Percentiles rank a stretch among this genome's conserved stretches.
Conservation (phyloP, 768 basidiomycete genomes). For the Rhodotorula toruloides region DNA sequence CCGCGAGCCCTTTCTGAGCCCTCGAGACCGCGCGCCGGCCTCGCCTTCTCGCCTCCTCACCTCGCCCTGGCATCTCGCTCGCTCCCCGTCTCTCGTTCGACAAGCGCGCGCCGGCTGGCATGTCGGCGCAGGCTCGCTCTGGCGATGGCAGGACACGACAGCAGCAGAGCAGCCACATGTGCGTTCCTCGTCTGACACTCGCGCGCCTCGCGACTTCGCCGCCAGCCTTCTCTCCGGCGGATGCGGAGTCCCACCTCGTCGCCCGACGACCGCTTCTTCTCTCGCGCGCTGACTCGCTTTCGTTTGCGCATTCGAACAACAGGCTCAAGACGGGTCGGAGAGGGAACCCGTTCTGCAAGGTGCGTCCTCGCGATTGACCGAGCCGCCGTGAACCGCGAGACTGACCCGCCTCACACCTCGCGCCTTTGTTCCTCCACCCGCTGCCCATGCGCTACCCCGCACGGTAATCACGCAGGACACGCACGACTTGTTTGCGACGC, state of each 20-base stretch:
- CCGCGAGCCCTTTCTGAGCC: too few species aligned
- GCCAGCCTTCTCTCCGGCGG: background rate
- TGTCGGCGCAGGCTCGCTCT: slow-evolving; percentile 30
- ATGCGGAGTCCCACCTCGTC: background rate
- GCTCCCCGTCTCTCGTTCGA: too few species aligned
- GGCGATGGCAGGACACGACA: slow-evolving; percentile 27
- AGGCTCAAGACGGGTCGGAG: slow-evolving; percentile 43
- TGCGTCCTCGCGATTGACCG: slow-evolving; percentile 11
- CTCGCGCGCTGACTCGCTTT: background rate
- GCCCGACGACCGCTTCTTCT: background rate
- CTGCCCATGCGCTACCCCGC: background rate
- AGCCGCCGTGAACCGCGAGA: background rate
- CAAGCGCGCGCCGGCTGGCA: too few species aligned
- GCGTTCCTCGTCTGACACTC: background rate
- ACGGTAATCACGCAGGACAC: too few species aligned
- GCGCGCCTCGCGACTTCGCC: background rate
- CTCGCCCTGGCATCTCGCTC: too few species aligned
- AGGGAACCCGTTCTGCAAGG: slow-evolving; percentile 45
- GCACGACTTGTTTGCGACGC: slow-evolving; percentile 93
- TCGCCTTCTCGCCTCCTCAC: too few species aligned
- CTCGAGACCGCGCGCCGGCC: too few species aligned
- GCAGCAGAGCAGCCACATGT: slow-evolving; percentile 43
- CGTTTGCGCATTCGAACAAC: background rate
- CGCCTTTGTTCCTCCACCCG: background rate
- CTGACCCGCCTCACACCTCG: background rate